A percentile compares a stretch with the other conserved stretches of the same genome.
These are phyloP conservation scores for Croton setiger DNA, from an alignment of 441 rosid species.

Conservation along the genomic window DNA sequence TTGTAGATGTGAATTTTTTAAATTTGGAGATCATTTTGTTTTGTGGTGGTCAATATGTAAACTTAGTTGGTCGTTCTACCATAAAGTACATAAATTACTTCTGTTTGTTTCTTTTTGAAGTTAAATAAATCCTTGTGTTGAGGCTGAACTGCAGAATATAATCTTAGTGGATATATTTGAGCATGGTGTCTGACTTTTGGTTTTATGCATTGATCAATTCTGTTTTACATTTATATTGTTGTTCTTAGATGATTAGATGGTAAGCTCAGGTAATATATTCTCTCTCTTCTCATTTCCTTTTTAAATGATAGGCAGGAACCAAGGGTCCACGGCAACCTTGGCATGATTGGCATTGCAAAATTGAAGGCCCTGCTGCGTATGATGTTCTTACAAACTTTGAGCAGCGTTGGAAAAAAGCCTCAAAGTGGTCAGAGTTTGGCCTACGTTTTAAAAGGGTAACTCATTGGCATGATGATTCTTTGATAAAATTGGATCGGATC, in stretches of 20 bases:
- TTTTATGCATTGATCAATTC: background rate
- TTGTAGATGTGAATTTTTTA: background rate
- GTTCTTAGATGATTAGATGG: background rate
- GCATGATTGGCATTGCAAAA: constrained; percentile 86
- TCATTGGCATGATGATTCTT: constrained; percentile 77
- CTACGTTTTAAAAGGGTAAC: constrained; percentile 53
- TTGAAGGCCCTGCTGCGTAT: constrained; percentile 93
- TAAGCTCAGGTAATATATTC: background rate
- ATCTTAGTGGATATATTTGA: background rate
- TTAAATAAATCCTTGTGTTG: background rate
- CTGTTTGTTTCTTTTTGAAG: background rate
- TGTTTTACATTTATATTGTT: constrained; percentile 6
- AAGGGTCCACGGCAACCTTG: constrained; percentile 83
- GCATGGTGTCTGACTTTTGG: background rate
- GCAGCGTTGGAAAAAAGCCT: constrained; percentile 89
- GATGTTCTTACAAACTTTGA: constrained; percentile 82
- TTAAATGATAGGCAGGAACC: constrained; percentile 47
- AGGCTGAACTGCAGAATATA: background rate
- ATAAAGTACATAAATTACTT: background rate
- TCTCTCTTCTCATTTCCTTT: constrained; percentile 1
- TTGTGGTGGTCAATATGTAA: background rate
- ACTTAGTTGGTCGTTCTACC: background rate
- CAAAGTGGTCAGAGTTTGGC: constrained; percentile 67
- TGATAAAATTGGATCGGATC: constrained; percentile 74
- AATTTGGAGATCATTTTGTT: background rate